Conservation (phyloP, 2,329 filamentous ascomycete species). For the Hypoxylon sp. region DNA sequence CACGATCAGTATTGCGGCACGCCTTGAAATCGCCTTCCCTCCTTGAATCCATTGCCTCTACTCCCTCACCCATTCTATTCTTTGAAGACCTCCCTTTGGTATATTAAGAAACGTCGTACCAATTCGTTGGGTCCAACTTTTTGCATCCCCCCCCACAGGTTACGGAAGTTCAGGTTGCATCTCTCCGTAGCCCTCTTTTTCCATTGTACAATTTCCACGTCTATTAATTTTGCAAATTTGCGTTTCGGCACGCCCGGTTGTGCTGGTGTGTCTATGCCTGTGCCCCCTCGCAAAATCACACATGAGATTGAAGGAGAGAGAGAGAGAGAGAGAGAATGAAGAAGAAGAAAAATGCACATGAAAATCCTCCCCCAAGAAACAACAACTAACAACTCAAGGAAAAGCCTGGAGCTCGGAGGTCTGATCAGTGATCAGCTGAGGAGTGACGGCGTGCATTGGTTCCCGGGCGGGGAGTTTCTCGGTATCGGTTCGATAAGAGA, state of each 20-base stretch:
- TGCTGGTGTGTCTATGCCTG: neutral
- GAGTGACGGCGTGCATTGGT: constrained; percentile 29
- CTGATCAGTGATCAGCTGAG: constrained; percentile 21
- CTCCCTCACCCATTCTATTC: constrained; percentile 4
- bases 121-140: constrained; percentile 11
- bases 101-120: constrained; percentile 13
- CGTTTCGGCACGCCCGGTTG: constrained; percentile 5
- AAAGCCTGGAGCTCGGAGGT: constrained; percentile 37
- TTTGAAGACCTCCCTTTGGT: constrained; percentile 5
- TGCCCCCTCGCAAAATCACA: constrained; percentile 3
- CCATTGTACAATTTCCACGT: constrained; percentile 23
- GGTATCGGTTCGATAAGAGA: constrained; percentile 8
- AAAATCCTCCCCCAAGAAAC: constrained; percentile 1
- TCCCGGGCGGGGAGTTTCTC: constrained; percentile 22
- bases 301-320: constrained; percentile 4
- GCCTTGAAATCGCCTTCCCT: constrained; percentile 2
- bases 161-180: constrained; percentile 23
- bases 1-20: constrained; percentile 36
- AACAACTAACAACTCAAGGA: neutral
- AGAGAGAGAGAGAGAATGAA: constrained; percentile 7
- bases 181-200: constrained; percentile 14
- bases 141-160: neutral
- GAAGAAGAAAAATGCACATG: neutral
- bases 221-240: constrained; percentile 14
- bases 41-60: neutral